Percentiles rank a stretch among this genome's conserved stretches.
Conservation (phyloP, 2,329 filamentous ascomycete species). For the Fusarium caatingaense region DNA sequence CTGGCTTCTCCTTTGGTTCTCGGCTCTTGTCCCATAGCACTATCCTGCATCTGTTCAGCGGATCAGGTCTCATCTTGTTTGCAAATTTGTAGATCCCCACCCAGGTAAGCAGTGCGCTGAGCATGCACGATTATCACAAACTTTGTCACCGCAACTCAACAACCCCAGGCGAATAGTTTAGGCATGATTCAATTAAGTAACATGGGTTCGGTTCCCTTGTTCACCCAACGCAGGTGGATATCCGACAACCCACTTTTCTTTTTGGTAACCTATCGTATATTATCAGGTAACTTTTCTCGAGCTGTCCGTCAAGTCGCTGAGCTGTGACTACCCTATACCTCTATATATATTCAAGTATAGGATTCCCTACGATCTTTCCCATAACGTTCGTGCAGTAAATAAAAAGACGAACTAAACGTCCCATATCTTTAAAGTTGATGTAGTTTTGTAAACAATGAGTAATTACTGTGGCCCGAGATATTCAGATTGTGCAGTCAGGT, state of each 20-base stretch:
- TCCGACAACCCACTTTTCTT: constrained; percentile 15
- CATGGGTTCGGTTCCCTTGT: constrained; percentile 23
- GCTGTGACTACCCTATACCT: neutral
- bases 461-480: neutral
- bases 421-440: neutral
- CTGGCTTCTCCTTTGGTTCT: neutral
- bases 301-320: neutral
- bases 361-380: neutral
- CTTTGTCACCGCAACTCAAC: neutral
- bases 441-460: neutral
- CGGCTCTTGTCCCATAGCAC: neutral
- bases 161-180: constrained; percentile 46
- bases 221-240: constrained; percentile 38
- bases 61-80: neutral
- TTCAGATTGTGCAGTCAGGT: neutral
- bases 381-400: neutral
- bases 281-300: neutral
- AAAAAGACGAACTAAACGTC: neutral
- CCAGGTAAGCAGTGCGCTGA: neutral
- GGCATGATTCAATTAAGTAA: neutral
- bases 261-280: neutral
- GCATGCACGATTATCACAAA: constrained; percentile 12
- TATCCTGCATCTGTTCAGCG: neutral
- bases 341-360: neutral
- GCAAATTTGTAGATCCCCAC: neutral